phyloP scores from a whole-genome alignment of 2,329 filamentous ascomycete species.

The Trichoderma sp. region DNA sequence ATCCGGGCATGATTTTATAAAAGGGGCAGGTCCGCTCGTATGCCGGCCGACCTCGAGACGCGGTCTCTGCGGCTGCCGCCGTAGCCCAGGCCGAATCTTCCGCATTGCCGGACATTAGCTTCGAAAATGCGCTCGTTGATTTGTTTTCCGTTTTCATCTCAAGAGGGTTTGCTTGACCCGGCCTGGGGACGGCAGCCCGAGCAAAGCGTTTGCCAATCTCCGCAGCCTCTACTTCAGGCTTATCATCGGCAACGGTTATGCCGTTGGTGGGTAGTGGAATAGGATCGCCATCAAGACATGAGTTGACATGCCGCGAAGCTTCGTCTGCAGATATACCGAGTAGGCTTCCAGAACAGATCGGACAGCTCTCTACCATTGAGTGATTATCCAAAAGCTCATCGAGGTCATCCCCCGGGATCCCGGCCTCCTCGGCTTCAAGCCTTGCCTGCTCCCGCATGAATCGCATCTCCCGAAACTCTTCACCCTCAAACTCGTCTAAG shows the following conservation, averaged over 20 bases:
- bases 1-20: slow-evolving; percentile 95
- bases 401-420: slow-evolving; percentile 44
- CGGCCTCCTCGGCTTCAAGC: slow-evolving; percentile 62
- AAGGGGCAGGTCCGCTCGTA: slow-evolving; percentile 94
- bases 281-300: slow-evolving; percentile 83
- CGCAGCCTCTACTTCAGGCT: slow-evolving; percentile 42
- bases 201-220: slow-evolving; percentile 63
- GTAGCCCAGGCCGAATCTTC: slow-evolving; percentile 89
- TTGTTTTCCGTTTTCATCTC: slow-evolving; percentile 50
- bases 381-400: slow-evolving; percentile 41
- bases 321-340: slow-evolving; percentile 65
- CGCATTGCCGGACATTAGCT: slow-evolving; percentile 88
- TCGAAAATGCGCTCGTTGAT: slow-evolving; percentile 78
- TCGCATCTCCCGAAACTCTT: slow-evolving; percentile 66
- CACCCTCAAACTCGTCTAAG: slow-evolving; percentile 57
- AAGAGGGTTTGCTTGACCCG: slow-evolving; percentile 82
- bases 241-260: slow-evolving; percentile 29
- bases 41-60: slow-evolving; percentile 80
- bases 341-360: slow-evolving; percentile 74
- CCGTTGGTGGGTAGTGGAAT: slow-evolving; percentile 54
- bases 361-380: slow-evolving; percentile 58
- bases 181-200: slow-evolving; percentile 70
- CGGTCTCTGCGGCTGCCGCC: slow-evolving; percentile 77
- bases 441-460: slow-evolving; percentile 78
- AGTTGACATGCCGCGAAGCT: slow-evolving; percentile 84